These are phyloP conservation scores for Zygoascus meyerae DNA, from an alignment of 1,139 yeast genomes.

Conservation along the genomic window DNA sequence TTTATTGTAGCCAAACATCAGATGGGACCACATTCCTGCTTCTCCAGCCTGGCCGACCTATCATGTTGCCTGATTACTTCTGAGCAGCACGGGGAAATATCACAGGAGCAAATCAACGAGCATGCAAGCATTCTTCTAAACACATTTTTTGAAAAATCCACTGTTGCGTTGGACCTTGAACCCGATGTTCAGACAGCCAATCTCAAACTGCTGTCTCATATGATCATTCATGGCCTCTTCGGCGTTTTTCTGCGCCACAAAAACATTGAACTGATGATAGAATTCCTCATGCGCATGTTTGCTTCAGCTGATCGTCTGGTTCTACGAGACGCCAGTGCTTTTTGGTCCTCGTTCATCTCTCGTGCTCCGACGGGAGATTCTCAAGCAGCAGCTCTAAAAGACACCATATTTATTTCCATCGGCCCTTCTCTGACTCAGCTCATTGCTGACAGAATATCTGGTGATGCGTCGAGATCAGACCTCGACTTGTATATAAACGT, in stretches of 20 bases:
- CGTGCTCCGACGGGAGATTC: conserved; percentile 17
- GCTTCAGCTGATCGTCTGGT: conserved; percentile 59
- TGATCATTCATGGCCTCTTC: conserved; percentile 17
- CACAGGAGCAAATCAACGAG: conserved; percentile 4
- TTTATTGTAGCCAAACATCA: conserved; percentile 42
- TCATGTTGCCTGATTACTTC: conserved; percentile 29
- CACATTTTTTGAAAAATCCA: conserved; percentile 16
- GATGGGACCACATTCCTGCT: conserved; percentile 22
- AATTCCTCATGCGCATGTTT: conserved; percentile 41
- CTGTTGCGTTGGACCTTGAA: conserved; percentile 13
- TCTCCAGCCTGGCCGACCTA: conserved; percentile 27
- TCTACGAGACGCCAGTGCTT: conserved; percentile 53
- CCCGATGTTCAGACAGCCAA: conserved; percentile 25
- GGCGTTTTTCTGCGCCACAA: conserved; percentile 17
- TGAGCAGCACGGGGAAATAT: conserved; percentile 3
- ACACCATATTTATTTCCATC: conserved; percentile 15
- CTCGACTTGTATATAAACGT: conserved; percentile 53
- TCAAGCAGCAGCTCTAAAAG: not conserved
- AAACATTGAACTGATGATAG: conserved; percentile 17
- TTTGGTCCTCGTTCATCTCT: conserved; percentile 57
- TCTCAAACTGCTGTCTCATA: conserved; percentile 25
- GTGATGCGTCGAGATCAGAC: conserved; percentile 53
- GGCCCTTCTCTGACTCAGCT: conserved; percentile 25
- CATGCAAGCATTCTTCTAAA: conserved; percentile 19
- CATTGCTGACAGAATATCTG: conserved; percentile 30